phyloP scores from a whole-genome alignment of 116 monocot species.

The Thalassia testudinum region DNA sequence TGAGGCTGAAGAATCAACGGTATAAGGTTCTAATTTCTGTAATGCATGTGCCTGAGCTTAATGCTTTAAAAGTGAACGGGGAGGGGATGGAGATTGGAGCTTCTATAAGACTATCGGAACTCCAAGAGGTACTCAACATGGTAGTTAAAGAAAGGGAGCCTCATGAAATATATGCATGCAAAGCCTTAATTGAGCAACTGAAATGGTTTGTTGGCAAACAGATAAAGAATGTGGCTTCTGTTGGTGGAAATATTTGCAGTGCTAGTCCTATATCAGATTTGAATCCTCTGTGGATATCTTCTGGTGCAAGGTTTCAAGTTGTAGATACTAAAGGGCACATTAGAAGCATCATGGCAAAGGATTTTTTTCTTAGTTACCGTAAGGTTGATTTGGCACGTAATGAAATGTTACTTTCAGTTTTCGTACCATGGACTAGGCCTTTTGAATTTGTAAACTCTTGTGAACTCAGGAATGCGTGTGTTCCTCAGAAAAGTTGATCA shows the following conservation, averaged over 20 bases:
- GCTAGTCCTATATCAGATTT: conserved; percentile 99
- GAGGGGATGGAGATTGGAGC: conserved; percentile 84
- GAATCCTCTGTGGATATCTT: conserved; percentile 94
- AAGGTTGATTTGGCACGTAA: conserved; percentile 54
- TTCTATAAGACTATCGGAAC: conserved; percentile 65
- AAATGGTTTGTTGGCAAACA: conserved; percentile 98
- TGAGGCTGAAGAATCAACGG: conserved; percentile 70
- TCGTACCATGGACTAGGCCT: conserved; percentile 75
- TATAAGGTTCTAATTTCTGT: conserved; percentile 54
- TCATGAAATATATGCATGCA: conserved; percentile 72
- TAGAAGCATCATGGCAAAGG: conserved; percentile 40
- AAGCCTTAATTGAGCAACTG: conserved; percentile 68
- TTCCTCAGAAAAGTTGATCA: conserved; percentile 27
- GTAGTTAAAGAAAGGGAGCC: conserved; percentile 27
- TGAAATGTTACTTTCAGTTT: conserved; percentile 67
- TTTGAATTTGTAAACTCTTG: conserved; percentile 94
- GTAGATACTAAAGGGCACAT: conserved; percentile 45
- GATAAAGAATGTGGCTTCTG: conserved; percentile 91
- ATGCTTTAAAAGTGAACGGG: conserved; percentile 36
- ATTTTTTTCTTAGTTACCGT: conserved; percentile 91
- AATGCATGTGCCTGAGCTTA: conserved; percentile 72
- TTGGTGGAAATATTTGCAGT: conserved; percentile 97
- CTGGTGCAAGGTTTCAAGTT: conserved; percentile 56
- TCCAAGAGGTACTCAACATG: conserved; percentile 49
- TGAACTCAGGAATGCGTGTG: conserved; percentile 93